Base-by-base conservation (phyloP, 73 alveolate species). In the Uronychia binucleata region DNA sequence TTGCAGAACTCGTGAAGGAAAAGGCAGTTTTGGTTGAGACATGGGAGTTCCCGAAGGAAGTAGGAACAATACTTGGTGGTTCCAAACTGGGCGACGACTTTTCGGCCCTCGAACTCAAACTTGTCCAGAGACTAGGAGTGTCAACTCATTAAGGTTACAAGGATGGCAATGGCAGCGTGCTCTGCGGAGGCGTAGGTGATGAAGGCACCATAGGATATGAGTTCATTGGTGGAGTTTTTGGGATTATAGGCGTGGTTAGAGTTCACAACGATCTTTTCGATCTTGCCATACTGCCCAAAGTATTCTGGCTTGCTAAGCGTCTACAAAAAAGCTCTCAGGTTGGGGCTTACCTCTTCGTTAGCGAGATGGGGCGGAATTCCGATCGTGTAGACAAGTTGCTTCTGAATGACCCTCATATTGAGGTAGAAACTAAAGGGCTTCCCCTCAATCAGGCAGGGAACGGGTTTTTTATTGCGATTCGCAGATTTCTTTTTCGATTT, bases 41-140 rank as follows among this genome's bases (percentile, higher is more conserved):
- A 95, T 85, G 93, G 81, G 46, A 88, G 90, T 57, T 90, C 93
- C 57, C 89, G 89, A 75, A 95, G 77, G 83, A 93, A 95, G 75
- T 83, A 93, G 57, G 94, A 88, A 86, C 98, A 95, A 84, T 90
- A 95, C 82, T 95, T 95, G 13, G 97, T 93, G 28, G 98, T 95
- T 13, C 98, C 98, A 77, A 93, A 95, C 31, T 96, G 91, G 33
- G 98, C 97, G 46, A 94, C 77, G 74, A 95, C 75, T 34, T 75
- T 74, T 57, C 97, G 75, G 74, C 87, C 93, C 79, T 90, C 90
- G 74, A 93, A 74, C 57, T 58, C 83, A 59, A 31, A 87, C 79
- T 91, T 78, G 59, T 95, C 98, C 28, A 93, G 67, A 19, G 67
- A 46, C 67, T 46, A 46, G n/a, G n/a, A n/a, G 57, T 31, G 93